phyloP scores from a whole-genome alignment of 2,329 filamentous ascomycete species.

The Nigrospora osmanthi region DNA sequence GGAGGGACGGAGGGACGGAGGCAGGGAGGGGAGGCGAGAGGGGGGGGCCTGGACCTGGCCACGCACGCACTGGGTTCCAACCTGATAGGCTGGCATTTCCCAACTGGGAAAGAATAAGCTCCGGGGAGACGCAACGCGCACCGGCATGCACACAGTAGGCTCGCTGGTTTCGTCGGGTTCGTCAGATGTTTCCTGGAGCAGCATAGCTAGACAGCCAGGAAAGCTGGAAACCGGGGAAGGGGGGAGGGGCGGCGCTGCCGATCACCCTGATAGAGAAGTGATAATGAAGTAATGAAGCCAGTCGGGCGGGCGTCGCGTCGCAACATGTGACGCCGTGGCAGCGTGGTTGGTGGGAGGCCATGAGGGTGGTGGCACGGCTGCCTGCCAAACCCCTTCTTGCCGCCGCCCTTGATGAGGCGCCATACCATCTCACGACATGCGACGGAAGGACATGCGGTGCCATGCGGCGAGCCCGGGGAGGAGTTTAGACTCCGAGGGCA shows the following conservation, averaged over 20 bases:
- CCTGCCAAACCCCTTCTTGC: neutral
- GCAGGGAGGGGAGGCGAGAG: too few relatives aligned
- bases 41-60: too few relatives aligned
- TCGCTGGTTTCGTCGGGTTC: neutral
- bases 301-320: neutral
- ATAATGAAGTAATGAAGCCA: neutral
- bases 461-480: conserved; percentile 2
- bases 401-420: too few relatives aligned
- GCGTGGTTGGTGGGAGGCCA: neutral
- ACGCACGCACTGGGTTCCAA: too few relatives aligned
- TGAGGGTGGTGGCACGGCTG: too few relatives aligned
- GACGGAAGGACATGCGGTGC: neutral
- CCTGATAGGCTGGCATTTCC: conserved; percentile 4
- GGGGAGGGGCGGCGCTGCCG: neutral
- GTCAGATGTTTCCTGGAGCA: neutral
- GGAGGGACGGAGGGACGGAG: too few relatives aligned
- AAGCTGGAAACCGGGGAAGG: neutral
- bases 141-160: neutral
- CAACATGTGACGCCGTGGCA: neutral
- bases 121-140: too few relatives aligned
- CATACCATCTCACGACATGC: neutral
- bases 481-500: neutral
- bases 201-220: neutral
- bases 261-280: neutral
- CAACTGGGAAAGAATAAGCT: conserved; percentile 4